Base-by-base conservation (phyloP, 139 green algal species). In the Picocystis salinarum region DNA sequence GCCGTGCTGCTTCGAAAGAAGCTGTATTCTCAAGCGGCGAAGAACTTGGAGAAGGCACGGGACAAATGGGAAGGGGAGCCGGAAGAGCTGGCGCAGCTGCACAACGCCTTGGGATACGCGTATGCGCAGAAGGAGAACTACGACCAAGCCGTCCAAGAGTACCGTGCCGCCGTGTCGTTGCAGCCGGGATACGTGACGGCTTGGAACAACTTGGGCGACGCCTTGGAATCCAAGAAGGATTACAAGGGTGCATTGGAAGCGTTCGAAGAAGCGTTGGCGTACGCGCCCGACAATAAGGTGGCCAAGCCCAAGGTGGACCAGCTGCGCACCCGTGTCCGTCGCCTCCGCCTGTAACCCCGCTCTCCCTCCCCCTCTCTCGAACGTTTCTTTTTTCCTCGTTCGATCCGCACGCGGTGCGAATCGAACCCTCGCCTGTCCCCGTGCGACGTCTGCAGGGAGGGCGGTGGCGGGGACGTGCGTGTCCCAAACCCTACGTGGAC, bases 171-270 rank as follows among this genome's bases (percentile, higher is more conserved):
- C 4, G 75, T 93, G n/a, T 53, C 65, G 40, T 62, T 94, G 50
- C 70, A 85, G 51, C 73, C 76, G 2, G 70, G 64, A 4, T 92
- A 91, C 54, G 75, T 91, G 23, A 91, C 76, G 4, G 87, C 83
- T 10, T 94, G 85, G 85, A 98, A 98, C 68, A 98, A 98, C 65
- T 69, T 98, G 39, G 88, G 83, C 4, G 83, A 98, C 54, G 87
- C 72, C 0, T 71, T 76, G 18, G 86, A 97, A 68, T 69, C 69
- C 46, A 29, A 51, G 4, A 71, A 77, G 49, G 34, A 82, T 15
- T 41, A 45, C 46, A 63, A 68, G 29, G 51, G 71, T 0, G 83
- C 84, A 4, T 54, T 85, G 34, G 28, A 69, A 31, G 68, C 74
- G 0, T 94, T 93, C 56, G 50, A 77, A 34, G 68, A 87, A 55